These are phyloP conservation scores for Hypoxylon rickii DNA, from an alignment of 495 filamentous ascomycete genomes.

Conservation along the genomic window DNA sequence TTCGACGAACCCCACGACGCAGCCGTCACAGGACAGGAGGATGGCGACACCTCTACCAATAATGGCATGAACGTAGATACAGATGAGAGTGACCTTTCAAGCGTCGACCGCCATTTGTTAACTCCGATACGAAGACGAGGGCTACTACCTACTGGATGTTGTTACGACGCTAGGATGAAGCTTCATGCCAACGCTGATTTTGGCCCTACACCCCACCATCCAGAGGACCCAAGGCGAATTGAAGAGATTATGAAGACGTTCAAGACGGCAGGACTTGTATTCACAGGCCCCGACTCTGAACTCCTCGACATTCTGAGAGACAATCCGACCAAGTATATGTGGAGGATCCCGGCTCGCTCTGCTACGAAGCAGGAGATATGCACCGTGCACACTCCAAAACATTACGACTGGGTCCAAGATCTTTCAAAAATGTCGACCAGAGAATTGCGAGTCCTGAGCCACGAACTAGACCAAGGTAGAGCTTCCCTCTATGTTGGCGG, in stretches of 20 bases:
- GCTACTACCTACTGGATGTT: constrained; percentile 70
- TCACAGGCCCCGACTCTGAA: constrained; percentile 51
- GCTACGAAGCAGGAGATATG: constrained; percentile 78
- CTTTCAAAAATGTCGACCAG: constrained; percentile 59
- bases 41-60: constrained; percentile 16
- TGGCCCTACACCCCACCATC: constrained; percentile 74
- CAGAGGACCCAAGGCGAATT: constrained; percentile 91
- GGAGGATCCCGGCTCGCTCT: constrained; percentile 72
- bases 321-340: constrained; percentile 64
- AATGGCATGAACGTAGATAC: constrained; percentile 37
- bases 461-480: constrained; percentile 60
- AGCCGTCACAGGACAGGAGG: constrained; percentile 14
- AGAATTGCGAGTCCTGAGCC: constrained; percentile 64
- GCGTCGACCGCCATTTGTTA: constrained; percentile 12
- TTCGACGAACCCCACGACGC: constrained; percentile 30
- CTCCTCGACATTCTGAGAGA: constrained; percentile 50
- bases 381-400: constrained; percentile 71
- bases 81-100: constrained; percentile 36
- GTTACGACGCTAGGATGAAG: constrained; percentile 93
- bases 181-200: constrained; percentile 80
- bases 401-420: constrained; percentile 75
- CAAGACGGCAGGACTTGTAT: constrained; percentile 74
- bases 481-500: constrained; percentile 92
- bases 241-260: constrained; percentile 86
- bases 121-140: constrained; percentile 32